Conservation (phyloP, 192 early-diverging fungal genomes). For the Radiomyces spectabilis region DNA sequence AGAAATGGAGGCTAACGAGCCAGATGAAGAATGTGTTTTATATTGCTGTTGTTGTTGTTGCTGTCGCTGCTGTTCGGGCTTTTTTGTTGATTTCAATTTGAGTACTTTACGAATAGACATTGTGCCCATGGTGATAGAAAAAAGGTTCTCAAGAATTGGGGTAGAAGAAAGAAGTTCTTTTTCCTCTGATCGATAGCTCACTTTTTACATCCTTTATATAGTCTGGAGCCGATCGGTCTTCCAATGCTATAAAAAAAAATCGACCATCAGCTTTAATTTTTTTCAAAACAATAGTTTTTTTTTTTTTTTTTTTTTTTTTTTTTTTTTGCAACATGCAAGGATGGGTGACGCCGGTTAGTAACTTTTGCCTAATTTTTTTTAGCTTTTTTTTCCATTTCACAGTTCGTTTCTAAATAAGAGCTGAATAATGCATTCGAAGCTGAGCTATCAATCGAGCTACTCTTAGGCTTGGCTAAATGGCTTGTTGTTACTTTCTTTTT, state of each 20-base stretch:
- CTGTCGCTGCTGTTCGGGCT: not conserved
- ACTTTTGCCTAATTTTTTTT: no score
- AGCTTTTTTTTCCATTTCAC: no score
- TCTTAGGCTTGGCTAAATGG: no score
- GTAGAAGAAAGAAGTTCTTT: not conserved
- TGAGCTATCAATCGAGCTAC: no score
- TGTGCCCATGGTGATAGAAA: not conserved
- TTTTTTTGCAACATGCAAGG: no score
- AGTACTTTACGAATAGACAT: not conserved
- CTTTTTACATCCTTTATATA: not conserved
- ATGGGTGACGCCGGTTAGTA: no score
- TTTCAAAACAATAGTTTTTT: not conserved
- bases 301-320: not conserved
- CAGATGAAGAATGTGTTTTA: conserved; percentile 1
- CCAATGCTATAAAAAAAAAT: no score
- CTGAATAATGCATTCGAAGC: no score
- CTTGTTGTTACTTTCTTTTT: no score
- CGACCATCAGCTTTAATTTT: not conserved
- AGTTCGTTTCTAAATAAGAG: no score
- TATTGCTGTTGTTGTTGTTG: not conserved
- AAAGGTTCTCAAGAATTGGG: not conserved
- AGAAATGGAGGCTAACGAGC: conserved; percentile 5
- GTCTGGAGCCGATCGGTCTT: not conserved
- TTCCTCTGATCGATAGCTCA: no score
- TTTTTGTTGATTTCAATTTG: not conserved